These are phyloP conservation scores for Lanmaoa pseudosensibilis DNA, from an alignment of 768 basidiomycete genomes.

Conservation along the genomic window DNA sequence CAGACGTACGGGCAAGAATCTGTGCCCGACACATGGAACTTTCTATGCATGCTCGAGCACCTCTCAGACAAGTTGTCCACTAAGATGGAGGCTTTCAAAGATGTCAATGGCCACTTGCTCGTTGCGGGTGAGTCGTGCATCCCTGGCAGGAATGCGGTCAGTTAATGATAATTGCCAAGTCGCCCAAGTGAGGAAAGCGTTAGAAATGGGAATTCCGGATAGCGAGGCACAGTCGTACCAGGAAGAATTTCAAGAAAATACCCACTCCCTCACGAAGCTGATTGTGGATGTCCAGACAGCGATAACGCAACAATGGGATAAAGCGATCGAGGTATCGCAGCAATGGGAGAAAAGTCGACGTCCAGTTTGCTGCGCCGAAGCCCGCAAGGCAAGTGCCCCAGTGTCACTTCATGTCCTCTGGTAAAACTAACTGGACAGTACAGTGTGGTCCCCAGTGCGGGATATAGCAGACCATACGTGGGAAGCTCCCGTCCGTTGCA, in stretches of 20 bases:
- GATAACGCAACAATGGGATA: neutral
- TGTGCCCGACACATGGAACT: neutral
- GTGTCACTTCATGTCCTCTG: neutral
- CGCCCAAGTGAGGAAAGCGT: neutral
- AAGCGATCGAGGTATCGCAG: neutral
- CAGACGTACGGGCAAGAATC: neutral
- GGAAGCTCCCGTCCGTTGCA: neutral
- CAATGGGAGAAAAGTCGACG: neutral
- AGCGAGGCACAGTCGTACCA: neutral
- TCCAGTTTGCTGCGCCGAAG: neutral
- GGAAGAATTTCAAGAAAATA: neutral
- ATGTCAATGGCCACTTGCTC: neutral
- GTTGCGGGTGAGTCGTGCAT: neutral
- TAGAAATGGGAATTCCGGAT: neutral
- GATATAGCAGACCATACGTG: neutral
- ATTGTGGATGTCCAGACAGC: neutral
- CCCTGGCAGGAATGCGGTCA: too few relatives aligned
- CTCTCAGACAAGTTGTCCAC: neutral
- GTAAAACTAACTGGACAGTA: neutral
- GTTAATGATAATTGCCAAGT: neutral
- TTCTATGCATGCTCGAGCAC: slow-evolving; percentile 2
- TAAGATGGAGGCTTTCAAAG: neutral
- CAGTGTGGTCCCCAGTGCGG: neutral
- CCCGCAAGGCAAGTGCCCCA: neutral
- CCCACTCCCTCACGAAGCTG: neutral